phyloP scores from a whole-genome alignment of 306 rosid genomes.

The Cucurbita argyrosperma region DNA sequence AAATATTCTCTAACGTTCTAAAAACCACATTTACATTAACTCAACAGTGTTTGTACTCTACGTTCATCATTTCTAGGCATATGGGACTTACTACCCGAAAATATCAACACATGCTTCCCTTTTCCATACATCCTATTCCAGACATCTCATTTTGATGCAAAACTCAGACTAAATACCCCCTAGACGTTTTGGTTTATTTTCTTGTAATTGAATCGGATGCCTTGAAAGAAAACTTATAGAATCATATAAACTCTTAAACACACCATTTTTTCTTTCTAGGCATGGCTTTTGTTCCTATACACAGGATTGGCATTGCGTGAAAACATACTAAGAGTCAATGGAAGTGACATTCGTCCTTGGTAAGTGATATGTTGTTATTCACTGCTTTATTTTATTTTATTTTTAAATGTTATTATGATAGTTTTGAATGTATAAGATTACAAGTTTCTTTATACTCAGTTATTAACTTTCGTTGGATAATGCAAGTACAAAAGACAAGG shows the following conservation, averaged over 20 bases:
- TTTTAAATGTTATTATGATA: neutral
- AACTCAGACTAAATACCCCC: neutral
- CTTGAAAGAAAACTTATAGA: neutral
- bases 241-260: slow-evolving; percentile 8
- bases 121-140: neutral
- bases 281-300: slow-evolving; percentile 93
- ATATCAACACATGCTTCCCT: neutral
- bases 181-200: neutral
- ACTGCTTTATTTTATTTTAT: neutral
- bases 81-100: neutral
- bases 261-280: slow-evolving; percentile 31
- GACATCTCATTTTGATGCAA: neutral
- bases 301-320: slow-evolving; percentile 92
- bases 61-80: neutral
- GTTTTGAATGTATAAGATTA: neutral
- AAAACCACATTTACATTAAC: neutral
- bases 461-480: neutral
- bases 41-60: neutral
- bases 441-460: neutral
- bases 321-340: slow-evolving; percentile 83
- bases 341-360: slow-evolving; percentile 98
- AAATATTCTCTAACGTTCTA: neutral
- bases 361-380: slow-evolving; percentile 11
- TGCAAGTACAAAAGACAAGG: neutral
- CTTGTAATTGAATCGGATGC: neutral